Evolutionary conservation across 305 asterid species (phyloP).

Genomic region (Fraxinus greggii): DNA sequence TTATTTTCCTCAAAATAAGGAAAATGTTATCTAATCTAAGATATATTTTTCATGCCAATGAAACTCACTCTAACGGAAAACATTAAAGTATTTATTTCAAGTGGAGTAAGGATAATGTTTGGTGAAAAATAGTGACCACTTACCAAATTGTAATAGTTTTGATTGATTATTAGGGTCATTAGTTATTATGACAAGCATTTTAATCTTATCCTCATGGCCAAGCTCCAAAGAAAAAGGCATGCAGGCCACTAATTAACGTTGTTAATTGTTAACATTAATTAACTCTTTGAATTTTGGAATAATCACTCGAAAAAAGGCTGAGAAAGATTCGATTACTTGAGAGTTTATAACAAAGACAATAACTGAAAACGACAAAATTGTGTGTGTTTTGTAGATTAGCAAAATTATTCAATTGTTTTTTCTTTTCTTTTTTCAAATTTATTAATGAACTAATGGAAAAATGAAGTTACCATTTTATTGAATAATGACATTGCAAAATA

Average conservation of each 20-base stretch:
- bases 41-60: too few species aligned
- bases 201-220: slow-evolving; percentile 16
- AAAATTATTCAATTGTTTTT: neutral
- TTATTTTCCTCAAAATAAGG: too few species aligned
- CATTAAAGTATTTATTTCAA: neutral
- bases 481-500: neutral
- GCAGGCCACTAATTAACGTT: slow-evolving; percentile 14
- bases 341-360: neutral
- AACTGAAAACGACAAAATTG: slow-evolving; percentile 14
- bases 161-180: neutral
- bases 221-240: slow-evolving; percentile 4
- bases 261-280: too few species aligned
- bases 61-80: neutral
- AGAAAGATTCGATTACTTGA: neutral
- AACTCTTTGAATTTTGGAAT: neutral
- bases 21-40: too few species aligned
- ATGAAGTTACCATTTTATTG: neutral
- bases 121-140: slow-evolving; percentile 35
- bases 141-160: slow-evolving; percentile 26
- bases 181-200: slow-evolving; percentile 6
- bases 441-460: neutral
- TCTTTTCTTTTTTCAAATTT: neutral
- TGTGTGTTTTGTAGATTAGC: neutral
- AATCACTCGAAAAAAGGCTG: neutral
- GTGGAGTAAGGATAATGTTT: slow-evolving; percentile 35